Evolutionary conservation across 352 stramenopile genomes (phyloP).

Genomic region (Phytopythium montanum): DNA sequence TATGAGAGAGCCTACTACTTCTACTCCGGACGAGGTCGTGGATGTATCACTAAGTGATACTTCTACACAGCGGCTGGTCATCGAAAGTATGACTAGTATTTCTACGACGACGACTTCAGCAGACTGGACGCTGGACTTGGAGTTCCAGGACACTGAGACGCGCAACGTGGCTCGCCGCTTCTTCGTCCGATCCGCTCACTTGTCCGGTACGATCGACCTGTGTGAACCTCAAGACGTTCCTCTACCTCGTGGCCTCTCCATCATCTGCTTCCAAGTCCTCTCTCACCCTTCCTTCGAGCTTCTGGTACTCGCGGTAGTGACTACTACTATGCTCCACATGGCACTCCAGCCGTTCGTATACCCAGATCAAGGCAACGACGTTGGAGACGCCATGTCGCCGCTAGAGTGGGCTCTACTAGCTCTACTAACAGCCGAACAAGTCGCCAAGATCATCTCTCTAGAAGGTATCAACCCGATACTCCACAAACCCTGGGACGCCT

Average conservation of each 20-base stretch:
- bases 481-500: slow-evolving; percentile 63
- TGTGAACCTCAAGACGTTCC: slow-evolving; percentile 38
- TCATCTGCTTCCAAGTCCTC: slow-evolving; percentile 60
- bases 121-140: slow-evolving; percentile 70
- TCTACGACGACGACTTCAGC: slow-evolving; percentile 5
- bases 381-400: slow-evolving; percentile 44
- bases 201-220: slow-evolving; percentile 42
- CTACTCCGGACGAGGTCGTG: neutral
- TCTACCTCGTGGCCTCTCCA: slow-evolving; percentile 40
- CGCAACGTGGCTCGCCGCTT: slow-evolving; percentile 55
- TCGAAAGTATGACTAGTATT: too few relatives aligned
- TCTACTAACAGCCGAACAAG: slow-evolving; percentile 66
- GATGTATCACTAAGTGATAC: slow-evolving; percentile 8
- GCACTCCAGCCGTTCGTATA: slow-evolving; percentile 58
- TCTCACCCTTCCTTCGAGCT: slow-evolving; percentile 76
- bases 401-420: slow-evolving; percentile 59
- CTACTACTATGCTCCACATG: slow-evolving; percentile 66
- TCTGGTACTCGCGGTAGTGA: slow-evolving; percentile 56
- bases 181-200: slow-evolving; percentile 47
- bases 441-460: slow-evolving; percentile 54
- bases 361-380: slow-evolving; percentile 29
- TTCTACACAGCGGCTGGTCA: slow-evolving; percentile 7
- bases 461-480: slow-evolving; percentile 61
- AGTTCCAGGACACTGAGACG: slow-evolving; percentile 54
- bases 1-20: neutral